Evolutionary conservation across 2,329 filamentous ascomycete species (phyloP), one percentile per base, ranked within the genome.

Genomic region (Hypoxylon sp.): DNA sequence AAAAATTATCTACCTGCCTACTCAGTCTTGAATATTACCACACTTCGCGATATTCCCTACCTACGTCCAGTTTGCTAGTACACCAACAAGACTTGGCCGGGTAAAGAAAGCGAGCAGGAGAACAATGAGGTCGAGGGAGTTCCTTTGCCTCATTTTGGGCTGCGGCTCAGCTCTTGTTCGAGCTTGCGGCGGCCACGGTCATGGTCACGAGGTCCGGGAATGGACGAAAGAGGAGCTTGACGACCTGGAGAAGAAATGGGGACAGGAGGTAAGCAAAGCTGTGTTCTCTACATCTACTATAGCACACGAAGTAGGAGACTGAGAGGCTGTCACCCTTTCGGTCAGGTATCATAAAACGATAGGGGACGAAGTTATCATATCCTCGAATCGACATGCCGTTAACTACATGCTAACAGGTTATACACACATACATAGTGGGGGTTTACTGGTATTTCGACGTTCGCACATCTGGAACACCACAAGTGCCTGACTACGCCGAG

Each of bases 371-470:
- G n/a, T n/a, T n/a, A n/a, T n/a, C n/a, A n/a, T n/a, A n/a, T n/a
- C n/a, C n/a, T n/a, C n/a, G n/a, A n/a, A n/a, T n/a, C n/a, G n/a
- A n/a, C n/a, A n/a, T n/a, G n/a, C n/a, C n/a, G n/a, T n/a, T n/a
- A n/a, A n/a, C n/a, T n/a, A n/a, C n/a, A n/a, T n/a, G n/a, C n/a
- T n/a, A n/a, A n/a, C n/a, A n/a, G n/a, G n/a, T n/a, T n/a, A n/a
- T n/a, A n/a, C n/a, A n/a, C n/a, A n/a, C n/a, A n/a, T n/a, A n/a
- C n/a, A n/a, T n/a, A n/a, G n/a, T n/a, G n/a, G n/a, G n/a, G n/a
- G n/a, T n/a, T n/a, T n/a, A n/a, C 89, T 1, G 91, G 91, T 24
- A 95, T 95, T 69, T 90, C 89, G 0, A 95, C 91, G 9, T 95
- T 95, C 70, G 91, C 90, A 11, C 86, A 90, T 47, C 78, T 95